Evolutionary conservation across 139 green algal species (phyloP), one percentile per base, ranked within the genome.

Genomic region (Chlorella sp.): DNA sequence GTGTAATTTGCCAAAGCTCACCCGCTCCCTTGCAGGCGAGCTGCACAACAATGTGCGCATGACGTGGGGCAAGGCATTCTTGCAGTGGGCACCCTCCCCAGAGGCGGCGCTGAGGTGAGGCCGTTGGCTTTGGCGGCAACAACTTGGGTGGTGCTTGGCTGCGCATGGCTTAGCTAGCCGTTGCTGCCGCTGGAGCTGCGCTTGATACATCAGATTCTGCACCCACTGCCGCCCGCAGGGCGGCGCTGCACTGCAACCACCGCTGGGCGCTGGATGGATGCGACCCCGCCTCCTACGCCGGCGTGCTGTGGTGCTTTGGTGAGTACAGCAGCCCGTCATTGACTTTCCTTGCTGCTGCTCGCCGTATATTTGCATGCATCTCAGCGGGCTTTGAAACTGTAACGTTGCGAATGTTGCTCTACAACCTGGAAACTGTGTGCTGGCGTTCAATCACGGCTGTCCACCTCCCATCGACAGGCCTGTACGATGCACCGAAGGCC

Each of bases 41-140:
- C 77, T 83, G 77, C 77, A 83, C 77, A 83, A 83, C 77, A 74
- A 73, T 24, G 32, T 51, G 41, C 77, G 77, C 58, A 83, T 83
- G 77, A 73, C 60, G 20, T 83, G 77, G 77, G 77, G 77, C 77
- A 83, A 83, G 58, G 77, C 77, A 16, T 83, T 83, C 40, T 60
- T 83, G 58, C 9, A 22, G 24, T 83, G 77, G 77, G 58, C 51
- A 26, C 77, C 77, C 60, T 62, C 77, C 1, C 77, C 77, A 30
- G 40, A 83, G 60, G 77, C 77, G 17, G 77, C 77, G 26, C 56
- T 83, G 22, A 58, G 40, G 77, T 73, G 77, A 30, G 74, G 9
- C 9, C 4, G 36, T n/a, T 3, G 7, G 26, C 22, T 34, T 7
- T 40, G 3, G 11, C 60, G n/a, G n/a, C n/a, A n/a, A n/a, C n/a